Conservation (phyloP, 2,329 filamentous ascomycete species). For the Calonectria multiphialidica region DNA sequence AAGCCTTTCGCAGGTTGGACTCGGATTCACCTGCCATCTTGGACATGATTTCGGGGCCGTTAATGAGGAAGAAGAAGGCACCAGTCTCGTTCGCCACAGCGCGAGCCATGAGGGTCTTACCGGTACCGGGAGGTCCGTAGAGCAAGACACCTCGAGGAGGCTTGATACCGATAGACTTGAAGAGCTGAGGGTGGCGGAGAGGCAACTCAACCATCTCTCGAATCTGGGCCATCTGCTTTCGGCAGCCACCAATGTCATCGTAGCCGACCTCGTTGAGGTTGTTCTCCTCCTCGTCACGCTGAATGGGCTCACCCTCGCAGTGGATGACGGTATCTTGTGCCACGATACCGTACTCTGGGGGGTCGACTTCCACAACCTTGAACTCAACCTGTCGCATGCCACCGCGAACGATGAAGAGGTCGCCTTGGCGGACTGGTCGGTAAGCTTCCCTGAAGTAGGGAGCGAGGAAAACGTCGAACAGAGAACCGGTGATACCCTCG, state of each 20-base stretch:
- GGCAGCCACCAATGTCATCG: slow-evolving; percentile 98
- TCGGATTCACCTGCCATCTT: slow-evolving; percentile 99
- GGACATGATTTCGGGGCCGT: slow-evolving; percentile 99
- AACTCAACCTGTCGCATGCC: slow-evolving; percentile 99
- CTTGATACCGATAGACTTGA: slow-evolving; percentile 99
- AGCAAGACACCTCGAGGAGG: slow-evolving; percentile 97
- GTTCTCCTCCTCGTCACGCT: slow-evolving; percentile 98
- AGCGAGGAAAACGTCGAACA: slow-evolving; percentile 99
- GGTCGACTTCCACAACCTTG: slow-evolving; percentile 99
- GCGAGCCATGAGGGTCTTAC: slow-evolving; percentile 99
- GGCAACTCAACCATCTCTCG: slow-evolving; percentile 98
- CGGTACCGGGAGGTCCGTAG: slow-evolving; percentile 96
- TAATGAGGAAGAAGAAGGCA: slow-evolving; percentile 99
- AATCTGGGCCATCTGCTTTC: slow-evolving; percentile 99
- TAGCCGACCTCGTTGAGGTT: slow-evolving; percentile 99
- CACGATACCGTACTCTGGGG: slow-evolving; percentile 98
- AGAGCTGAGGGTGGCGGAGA: slow-evolving; percentile 95
- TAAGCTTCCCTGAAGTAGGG: slow-evolving; percentile 99
- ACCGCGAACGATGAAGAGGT: slow-evolving; percentile 96
- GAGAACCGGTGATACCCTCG: slow-evolving; percentile 95
- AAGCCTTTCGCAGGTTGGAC: slow-evolving; percentile 98
- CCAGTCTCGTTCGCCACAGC: slow-evolving; percentile 99
- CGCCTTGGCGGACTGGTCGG: slow-evolving; percentile 95
- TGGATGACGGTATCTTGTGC: slow-evolving; percentile 99
- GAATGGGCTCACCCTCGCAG: slow-evolving; percentile 91